Conservation (phyloP, 352 stramenopile genomes). For the Thraustochytrium sp. region DNA sequence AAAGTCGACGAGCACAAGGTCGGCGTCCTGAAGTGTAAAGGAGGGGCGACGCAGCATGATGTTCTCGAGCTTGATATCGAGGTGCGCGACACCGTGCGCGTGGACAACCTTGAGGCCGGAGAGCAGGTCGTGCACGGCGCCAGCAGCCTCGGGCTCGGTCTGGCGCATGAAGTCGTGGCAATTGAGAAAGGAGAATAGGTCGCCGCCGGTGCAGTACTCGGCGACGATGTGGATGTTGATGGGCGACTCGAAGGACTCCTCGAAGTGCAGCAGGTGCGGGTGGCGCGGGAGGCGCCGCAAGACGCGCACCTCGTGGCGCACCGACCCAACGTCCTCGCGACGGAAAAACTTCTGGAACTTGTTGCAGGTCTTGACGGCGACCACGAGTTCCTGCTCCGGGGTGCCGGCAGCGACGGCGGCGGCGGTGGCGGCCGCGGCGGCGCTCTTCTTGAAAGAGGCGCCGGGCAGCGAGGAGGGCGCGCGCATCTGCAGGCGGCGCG, state of each 20-base stretch:
- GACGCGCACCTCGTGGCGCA: slow-evolving; percentile 20
- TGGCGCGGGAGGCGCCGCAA: not conserved
- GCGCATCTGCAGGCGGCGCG: not conserved
- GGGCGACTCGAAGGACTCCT: slow-evolving; percentile 40
- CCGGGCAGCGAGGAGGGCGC: not conserved
- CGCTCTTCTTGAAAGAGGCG: not conserved
- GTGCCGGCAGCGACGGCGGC: not conserved
- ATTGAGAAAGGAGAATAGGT: slow-evolving; percentile 45
- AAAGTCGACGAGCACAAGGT: slow-evolving; percentile 44
- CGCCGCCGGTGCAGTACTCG: slow-evolving; percentile 28
- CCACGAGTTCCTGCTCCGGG: no score
- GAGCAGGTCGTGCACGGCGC: not conserved
- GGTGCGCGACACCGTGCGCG: not conserved
- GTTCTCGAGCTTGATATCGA: slow-evolving; percentile 45
- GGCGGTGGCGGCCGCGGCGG: not conserved
- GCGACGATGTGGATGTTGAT: slow-evolving; percentile 43
- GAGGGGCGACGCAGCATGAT: not conserved
- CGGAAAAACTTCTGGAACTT: slow-evolving; percentile 32
- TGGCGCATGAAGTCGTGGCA: slow-evolving; percentile 13
- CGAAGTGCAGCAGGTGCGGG: slow-evolving; percentile 10
- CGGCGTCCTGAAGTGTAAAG: not conserved
- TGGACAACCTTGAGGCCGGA: not conserved
- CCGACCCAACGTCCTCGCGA: slow-evolving; percentile 33
- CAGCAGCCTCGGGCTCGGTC: not conserved
- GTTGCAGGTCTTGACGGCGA: slow-evolving; percentile 39